These are phyloP conservation scores for Brassica hybrid DNA, from an alignment of 441 rosid species.

Conservation along the genomic window DNA sequence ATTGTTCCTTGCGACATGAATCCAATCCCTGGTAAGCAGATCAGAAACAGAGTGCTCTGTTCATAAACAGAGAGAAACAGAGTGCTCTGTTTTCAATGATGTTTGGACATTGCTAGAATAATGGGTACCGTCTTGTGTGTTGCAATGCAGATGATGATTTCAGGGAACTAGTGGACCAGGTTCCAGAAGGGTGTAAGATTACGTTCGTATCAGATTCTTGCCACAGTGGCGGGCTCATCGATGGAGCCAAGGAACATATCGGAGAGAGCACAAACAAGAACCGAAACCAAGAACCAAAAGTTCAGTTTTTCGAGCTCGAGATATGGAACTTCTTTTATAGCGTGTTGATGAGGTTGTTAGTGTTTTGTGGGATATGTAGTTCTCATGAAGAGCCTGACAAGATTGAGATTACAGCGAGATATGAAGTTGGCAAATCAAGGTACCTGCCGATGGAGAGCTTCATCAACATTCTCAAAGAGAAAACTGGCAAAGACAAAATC, in stretches of 20 bases:
- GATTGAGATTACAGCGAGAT: conserved; percentile 42
- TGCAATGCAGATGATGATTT: conserved; percentile 78
- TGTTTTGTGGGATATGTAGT: conserved; percentile 58
- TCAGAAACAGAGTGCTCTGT: conserved; percentile 1
- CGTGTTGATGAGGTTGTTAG: conserved; percentile 48
- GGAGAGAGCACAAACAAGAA: conserved; percentile 75
- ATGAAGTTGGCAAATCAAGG: conserved; percentile 56
- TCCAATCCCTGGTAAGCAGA: conserved; percentile 63
- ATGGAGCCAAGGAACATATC: conserved; percentile 88
- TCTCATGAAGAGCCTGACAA: conserved; percentile 10
- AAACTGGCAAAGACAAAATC: conserved; percentile 80
- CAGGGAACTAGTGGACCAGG: conserved; percentile 79
- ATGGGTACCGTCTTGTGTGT: not conserved
- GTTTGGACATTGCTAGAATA: not conserved
- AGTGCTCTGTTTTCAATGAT: not conserved
- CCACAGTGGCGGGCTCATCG: conserved; percentile 93
- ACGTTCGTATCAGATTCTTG: conserved; percentile 88
- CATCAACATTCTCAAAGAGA: conserved; percentile 68
- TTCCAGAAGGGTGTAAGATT: conserved; percentile 66
- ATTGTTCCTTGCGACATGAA: conserved; percentile 87
- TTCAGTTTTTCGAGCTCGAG: conserved; percentile 29
- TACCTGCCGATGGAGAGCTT: conserved; percentile 75
- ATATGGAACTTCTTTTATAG: conserved; percentile 49
- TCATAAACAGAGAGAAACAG: not conserved
- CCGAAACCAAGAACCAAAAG: conserved; percentile 30